Evolutionary conservation across 2,329 filamentous ascomycete genomes (phyloP), one percentile per base, ranked within the genome.

Genomic region (Arthrobotrys sinensis): DNA sequence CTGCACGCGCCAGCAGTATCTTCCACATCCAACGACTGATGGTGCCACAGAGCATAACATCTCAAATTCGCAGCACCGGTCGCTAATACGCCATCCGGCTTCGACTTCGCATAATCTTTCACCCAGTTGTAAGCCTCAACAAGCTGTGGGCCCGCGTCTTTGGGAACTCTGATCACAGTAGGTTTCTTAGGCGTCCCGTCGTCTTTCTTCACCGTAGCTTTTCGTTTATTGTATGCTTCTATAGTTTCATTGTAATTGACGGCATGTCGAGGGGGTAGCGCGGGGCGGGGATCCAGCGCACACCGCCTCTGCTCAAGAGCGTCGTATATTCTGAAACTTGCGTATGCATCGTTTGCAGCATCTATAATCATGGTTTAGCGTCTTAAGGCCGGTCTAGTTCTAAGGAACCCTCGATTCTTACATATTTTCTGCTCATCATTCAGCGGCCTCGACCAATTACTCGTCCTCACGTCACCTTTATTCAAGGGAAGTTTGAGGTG

Each of bases 331-430:
- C 93, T 91, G 10, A 92, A 84, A 50, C 90, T 89, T 76, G 92
- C 93, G 83, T 97, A 97, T 0, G 93, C 91, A 83, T 97, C 93
- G 0, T 92, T 91, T 11, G 93, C 93, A 8, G 93, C 90, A 84
- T 94, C 91, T 92, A 81, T 24, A 45, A 5, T 6, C 16, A 79
- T 63, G 10, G 80, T 84, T 32, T 83, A 83, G 81, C 64, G 81
- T 70, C 7, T 16, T 7, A 46, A 81, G 82, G 6, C 77, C 81
- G 60, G 82, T 81, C 81, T 0, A 75, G 4, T 7, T 21, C 21
- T 11, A 1, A 34, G 4, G 80, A 68, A 24, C 50, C 24, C 3
- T 16, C 46, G 24, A n/a, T 50, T 85, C 91, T 86, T 88, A 95
- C 87, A 94, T 63, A 88, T 84, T 16, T 93, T 88, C 83, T 97